Conservation (phyloP, 371 early-diverging fungal species). For the Actinomortierella ambigua region DNA sequence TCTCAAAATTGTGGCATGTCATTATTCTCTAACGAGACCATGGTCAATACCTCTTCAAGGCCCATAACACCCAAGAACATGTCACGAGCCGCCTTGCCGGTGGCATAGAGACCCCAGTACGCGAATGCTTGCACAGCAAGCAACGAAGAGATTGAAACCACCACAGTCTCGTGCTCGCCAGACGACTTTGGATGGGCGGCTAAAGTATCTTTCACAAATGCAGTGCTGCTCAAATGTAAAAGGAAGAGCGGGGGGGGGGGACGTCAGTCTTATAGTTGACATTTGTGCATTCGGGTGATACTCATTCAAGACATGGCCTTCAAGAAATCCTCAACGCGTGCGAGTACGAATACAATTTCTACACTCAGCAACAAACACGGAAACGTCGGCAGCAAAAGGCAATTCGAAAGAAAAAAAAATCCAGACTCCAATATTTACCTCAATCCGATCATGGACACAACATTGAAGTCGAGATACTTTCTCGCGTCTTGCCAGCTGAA, state of each 20-base stretch:
- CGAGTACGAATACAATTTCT: too few species aligned
- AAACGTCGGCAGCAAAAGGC: too few species aligned
- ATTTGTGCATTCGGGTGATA: too few species aligned
- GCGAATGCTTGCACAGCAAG: slow-evolving; percentile 80
- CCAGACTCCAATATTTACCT: slow-evolving; percentile 49
- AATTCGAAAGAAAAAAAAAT: too few species aligned
- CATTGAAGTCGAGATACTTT: slow-evolving; percentile 62
- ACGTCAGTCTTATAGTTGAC: too few species aligned
- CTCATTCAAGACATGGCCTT: too few species aligned
- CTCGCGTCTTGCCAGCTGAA: slow-evolving; percentile 56
- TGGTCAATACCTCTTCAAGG: slow-evolving; percentile 54
- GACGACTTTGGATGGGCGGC: slow-evolving; percentile 27
- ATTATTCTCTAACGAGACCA: not conserved
- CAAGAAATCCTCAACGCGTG: too few species aligned
- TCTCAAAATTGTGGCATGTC: too few species aligned
- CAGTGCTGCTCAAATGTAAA: slow-evolving; percentile 35
- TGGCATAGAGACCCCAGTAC: slow-evolving; percentile 85
- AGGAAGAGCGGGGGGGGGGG: too few species aligned
- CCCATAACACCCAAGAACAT: slow-evolving; percentile 74
- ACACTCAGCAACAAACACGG: too few species aligned
- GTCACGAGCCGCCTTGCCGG: slow-evolving; percentile 91
- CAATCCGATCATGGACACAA: slow-evolving; percentile 56
- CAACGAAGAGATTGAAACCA: slow-evolving; percentile 88
- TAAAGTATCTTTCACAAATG: slow-evolving; percentile 47
- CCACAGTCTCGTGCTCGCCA: slow-evolving; percentile 36